These are phyloP conservation scores for Mycoemilia scoparia DNA, from an alignment of 192 early-diverging fungal species.

Conservation along the genomic window DNA sequence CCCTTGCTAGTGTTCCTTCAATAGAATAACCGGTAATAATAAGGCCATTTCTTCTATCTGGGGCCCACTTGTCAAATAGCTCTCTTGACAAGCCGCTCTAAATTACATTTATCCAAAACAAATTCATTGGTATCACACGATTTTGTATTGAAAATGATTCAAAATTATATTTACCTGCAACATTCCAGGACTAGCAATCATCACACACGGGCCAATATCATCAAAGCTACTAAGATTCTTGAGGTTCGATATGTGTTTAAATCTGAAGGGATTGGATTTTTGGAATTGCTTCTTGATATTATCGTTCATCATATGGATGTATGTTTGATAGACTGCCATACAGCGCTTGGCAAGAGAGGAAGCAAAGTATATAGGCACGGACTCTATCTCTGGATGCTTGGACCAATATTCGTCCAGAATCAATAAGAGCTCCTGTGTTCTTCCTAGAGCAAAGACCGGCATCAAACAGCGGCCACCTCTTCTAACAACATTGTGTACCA, in stretches of 20 bases:
- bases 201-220: conserved; percentile 91
- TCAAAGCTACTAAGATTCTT: conserved; percentile 76
- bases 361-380: conserved; percentile 89
- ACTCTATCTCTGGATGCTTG: conserved; percentile 66
- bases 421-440: conserved; percentile 88
- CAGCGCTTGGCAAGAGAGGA: conserved; percentile 89
- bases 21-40: conserved; percentile 96
- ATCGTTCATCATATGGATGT: conserved; percentile 96
- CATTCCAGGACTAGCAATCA: conserved; percentile 98
- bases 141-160: not conserved
- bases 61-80: conserved; percentile 89
- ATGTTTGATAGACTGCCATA: conserved; percentile 93
- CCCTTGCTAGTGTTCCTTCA: conserved; percentile 86
- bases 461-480: conserved; percentile 83
- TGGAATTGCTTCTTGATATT: conserved; percentile 75
- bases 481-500: conserved; percentile 66
- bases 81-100: conserved; percentile 85
- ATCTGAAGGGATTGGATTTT: conserved; percentile 81
- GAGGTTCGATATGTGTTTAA: conserved; percentile 85
- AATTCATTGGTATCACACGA: conserved; percentile 21
- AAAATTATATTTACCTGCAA: conserved; percentile 51
- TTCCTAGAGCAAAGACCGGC: conserved; percentile 92
- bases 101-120: conserved; percentile 41
- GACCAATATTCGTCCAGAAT: conserved; percentile 98
- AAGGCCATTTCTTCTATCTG: conserved; percentile 77